Evolutionary conservation across 2,329 filamentous ascomycete species (phyloP).

Genomic region (Aspergillus sp.): DNA sequence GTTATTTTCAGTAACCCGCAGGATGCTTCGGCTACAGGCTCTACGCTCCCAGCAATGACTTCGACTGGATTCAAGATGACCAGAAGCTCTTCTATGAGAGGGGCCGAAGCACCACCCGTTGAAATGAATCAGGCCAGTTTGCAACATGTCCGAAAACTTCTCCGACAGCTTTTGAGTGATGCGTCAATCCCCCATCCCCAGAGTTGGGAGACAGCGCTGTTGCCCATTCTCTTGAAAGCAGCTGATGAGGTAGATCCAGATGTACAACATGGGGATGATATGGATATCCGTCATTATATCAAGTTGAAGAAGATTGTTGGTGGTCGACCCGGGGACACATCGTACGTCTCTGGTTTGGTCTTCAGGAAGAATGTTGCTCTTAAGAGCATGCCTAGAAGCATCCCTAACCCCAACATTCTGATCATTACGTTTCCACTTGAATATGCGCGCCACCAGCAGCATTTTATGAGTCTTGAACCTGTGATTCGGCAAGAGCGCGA

Average conservation of each 20-base stretch:
- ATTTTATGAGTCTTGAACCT: slow-evolving; percentile 97
- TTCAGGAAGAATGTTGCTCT: slow-evolving; percentile 95
- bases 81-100: slow-evolving; percentile 77
- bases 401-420: slow-evolving; percentile 75
- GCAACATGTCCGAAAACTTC: slow-evolving; percentile 76
- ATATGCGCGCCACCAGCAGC: slow-evolving; percentile 84
- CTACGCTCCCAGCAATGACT: slow-evolving; percentile 31
- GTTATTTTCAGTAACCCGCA: slow-evolving; percentile 36
- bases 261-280: slow-evolving; percentile 82
- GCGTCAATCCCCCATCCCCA: slow-evolving; percentile 62
- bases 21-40: slow-evolving; percentile 31
- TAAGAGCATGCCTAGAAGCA: slow-evolving; percentile 90
- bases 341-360: slow-evolving; percentile 93
- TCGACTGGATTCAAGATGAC: slow-evolving; percentile 49
- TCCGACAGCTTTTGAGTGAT: slow-evolving; percentile 77
- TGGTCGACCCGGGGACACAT: slow-evolving; percentile 80
- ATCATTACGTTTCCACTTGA: slow-evolving; percentile 94
- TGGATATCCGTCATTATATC: slow-evolving; percentile 95
- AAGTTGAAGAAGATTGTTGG: slow-evolving; percentile 96
- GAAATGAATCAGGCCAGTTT: slow-evolving; percentile 84
- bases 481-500: slow-evolving; percentile 96
- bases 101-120: slow-evolving; percentile 63
- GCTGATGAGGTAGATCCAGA: slow-evolving; percentile 94
- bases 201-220: slow-evolving; percentile 82
- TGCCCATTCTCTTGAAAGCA: slow-evolving; percentile 83